phyloP scores from a whole-genome alignment of 768 basidiomycete species.

The Leccinum rimulosum region DNA sequence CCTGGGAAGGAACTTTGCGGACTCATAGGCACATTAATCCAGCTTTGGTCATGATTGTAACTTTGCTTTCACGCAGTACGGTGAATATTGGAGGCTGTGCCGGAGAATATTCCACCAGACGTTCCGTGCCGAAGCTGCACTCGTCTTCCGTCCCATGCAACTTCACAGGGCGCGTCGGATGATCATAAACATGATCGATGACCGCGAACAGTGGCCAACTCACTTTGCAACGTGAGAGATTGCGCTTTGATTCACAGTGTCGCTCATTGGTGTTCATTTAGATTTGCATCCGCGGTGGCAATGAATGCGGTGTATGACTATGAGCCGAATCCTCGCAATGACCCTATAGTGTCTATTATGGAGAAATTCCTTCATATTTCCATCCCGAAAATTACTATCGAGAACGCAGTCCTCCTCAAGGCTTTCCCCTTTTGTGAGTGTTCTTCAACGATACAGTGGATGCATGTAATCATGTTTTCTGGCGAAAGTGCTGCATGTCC shows the following conservation, averaged over 20 bases:
- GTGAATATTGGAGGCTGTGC: conserved; percentile 4
- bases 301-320: conserved; percentile 10
- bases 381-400: background rate
- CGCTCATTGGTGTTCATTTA: background rate
- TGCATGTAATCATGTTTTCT: background rate
- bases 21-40: background rate
- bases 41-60: background rate
- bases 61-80: background rate
- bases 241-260: no score
- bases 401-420: background rate
- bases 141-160: conserved; percentile 16
- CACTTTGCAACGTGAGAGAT: conserved; percentile 1
- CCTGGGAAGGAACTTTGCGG: background rate
- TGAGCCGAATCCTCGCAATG: background rate
- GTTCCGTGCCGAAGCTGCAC: conserved; percentile 8
- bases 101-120: conserved; percentile 21
- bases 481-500: conserved; percentile 6
- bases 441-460: background rate
- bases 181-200: conserved; percentile 11
- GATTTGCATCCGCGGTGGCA: conserved; percentile 33
- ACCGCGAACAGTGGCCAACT: background rate
- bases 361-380: background rate
- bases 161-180: conserved; percentile 13
- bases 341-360: background rate
- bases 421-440: background rate